Base-by-base conservation (phyloP, 2,329 filamentous ascomycete species). In the Thielaviopsis musarum region DNA sequence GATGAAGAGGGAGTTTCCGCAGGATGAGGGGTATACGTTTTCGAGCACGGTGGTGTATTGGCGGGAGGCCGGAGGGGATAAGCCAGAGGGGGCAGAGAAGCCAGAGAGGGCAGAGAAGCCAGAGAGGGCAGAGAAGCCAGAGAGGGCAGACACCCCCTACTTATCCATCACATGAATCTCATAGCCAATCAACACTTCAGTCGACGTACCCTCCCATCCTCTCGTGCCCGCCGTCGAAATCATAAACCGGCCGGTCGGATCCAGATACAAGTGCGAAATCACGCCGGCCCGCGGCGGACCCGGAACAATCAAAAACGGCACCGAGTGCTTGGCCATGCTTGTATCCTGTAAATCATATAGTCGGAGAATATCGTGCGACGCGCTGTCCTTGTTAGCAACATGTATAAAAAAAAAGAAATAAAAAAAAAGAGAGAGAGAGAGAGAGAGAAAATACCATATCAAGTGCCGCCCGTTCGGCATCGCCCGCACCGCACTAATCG, bases 231-330 rank as follows among this genome's bases (percentile, higher is more conserved):
- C 91, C 0, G 89, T 88, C 1, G 88, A 91, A 38, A 98, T 80
- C 85, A 98, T 91, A 68, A 91, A 97, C 19, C 83, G 79, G 68
- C 88, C 91, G 0, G 88, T 87, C 4, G 87, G 87, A 69, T 98
- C 93, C 54, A 96, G 77, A 67, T 91, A 93, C 10, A 97, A 73
- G 62, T 86, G 83, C 0, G 86, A 88, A 51, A 96, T 91, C 51
- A 95, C 88, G 52, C 91, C 91, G 0, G 91, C 91, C 17, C 89
- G 70, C 0, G 82, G 82, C 0, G 82, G 93, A 0, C 93, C 93
- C 0, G 93, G 93, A 24, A 98, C 85, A 64, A 98, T 96, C n/a
- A 95, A 78, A 70, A 97, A 98, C 0, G 93, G 93, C 0, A 95
- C 89, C 0, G 88, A 87, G 68, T 89, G 85, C 66, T 84, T 88